Evolutionary conservation across 1,284 basidiomycete species (phyloP), one percentile per base, ranked within the genome.

Genomic region (Ceratobasidium sp.): DNA sequence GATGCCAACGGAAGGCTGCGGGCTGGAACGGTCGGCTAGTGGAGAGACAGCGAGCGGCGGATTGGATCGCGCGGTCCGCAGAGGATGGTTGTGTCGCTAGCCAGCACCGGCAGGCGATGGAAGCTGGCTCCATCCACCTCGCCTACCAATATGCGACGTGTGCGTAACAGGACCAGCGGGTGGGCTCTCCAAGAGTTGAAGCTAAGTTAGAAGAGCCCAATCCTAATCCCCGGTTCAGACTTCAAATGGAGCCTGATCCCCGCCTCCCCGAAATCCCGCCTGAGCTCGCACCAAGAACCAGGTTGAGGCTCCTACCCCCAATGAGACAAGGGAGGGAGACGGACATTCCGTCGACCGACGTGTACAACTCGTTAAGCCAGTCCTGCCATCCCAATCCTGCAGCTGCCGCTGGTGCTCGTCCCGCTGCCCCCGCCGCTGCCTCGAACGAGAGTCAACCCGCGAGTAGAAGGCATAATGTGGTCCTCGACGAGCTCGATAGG

Each of bases 281-380:
- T 36, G 56, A 24, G 15, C 29, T 57, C 15, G 27, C 56, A 15
- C 56, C 11, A 33, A 57, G 56, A 57, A 57, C 22, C 5, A 17
- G 6, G 48, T 4, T 51, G 19, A 17, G 6, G 48, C 19, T 51
- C 48, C 19, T 17, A 51, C 48, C 36, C 36, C 36, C 36, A n/a
- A n/a, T n/a, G 6, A 57, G 29, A 29, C 27, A 4, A 2, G 54
- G 54, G 29, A 17, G 29, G 2, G 54, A 66, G 33, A 41, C 17
- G 44, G 19, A 47, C 33, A 31, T 17, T 36, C 29, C 64, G 8
- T 36, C 45, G 27, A 57, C 36, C 17, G 66, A 69, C 31, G 66
- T 69, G 53, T 47, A 56, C 22, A 53, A 69, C 27, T 69, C 66
- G 41, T 66, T 50, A n/a, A 69, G 14, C 66, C 66, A 27, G n/a